These are phyloP conservation scores for Argentina anserina DNA, from an alignment of 306 rosid genomes.

Conservation along the genomic window DNA sequence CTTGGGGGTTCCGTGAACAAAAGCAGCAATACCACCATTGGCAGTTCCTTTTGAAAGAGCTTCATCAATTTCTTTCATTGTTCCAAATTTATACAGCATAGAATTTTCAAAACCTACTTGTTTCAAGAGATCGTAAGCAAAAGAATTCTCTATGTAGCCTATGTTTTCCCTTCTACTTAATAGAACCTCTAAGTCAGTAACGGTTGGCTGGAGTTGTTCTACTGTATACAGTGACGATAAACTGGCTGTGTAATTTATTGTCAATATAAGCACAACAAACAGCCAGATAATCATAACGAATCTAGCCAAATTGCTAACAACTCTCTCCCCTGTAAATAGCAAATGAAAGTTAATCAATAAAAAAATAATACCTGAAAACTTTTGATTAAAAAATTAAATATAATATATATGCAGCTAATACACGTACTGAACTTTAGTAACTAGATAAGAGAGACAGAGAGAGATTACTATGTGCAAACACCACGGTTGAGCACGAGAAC, in stretches of 20 bases:
- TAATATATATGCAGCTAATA: too few species aligned
- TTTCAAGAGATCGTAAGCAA: neutral
- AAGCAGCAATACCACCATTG: slow-evolving; percentile 38
- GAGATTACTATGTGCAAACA: slow-evolving; percentile 28
- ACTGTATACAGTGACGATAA: slow-evolving; percentile 19
- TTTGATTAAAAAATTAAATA: neutral
- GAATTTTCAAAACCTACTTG: too few species aligned
- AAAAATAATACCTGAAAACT: too few species aligned
- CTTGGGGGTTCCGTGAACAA: slow-evolving; percentile 29
- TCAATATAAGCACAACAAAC: slow-evolving; percentile 56
- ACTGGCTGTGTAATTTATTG: slow-evolving; percentile 68
- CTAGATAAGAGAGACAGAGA: neutral
- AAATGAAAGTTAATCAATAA: too few species aligned
- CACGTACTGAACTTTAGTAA: too few species aligned
- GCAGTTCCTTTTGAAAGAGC: slow-evolving; percentile 23
- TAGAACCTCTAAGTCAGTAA: neutral
- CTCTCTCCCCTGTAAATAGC: slow-evolving; percentile 43
- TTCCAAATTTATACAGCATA: neutral
- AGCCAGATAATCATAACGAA: slow-evolving; percentile 60
- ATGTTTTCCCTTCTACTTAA: neutral
- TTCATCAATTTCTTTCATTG: neutral
- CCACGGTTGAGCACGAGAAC: slow-evolving; percentile 44
- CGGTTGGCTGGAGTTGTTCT: neutral
- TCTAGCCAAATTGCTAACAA: slow-evolving; percentile 54
- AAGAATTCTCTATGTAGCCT: neutral